Percentiles rank a stretch among this genome's conserved stretches.
Evolutionary conservation across 2,329 filamentous ascomycete genomes (phyloP).

Genomic region (Didymellaceae sp.): DNA sequence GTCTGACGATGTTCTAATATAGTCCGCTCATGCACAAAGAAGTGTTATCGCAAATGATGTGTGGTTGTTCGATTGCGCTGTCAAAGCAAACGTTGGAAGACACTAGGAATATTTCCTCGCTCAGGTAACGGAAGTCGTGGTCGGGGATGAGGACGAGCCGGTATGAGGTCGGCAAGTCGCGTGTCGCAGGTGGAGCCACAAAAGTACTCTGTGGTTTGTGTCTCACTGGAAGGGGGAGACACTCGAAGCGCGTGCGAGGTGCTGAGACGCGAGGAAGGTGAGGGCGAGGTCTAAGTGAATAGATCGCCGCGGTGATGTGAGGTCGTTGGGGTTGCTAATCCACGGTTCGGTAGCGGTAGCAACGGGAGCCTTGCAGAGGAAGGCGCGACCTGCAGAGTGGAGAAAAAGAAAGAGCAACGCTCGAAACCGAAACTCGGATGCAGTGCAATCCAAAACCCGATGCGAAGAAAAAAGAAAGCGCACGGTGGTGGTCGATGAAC

Average conservation of each 20-base stretch:
- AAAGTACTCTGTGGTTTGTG: constrained; percentile 26
- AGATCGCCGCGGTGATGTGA: constrained; percentile 43
- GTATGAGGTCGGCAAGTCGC: constrained; percentile 12
- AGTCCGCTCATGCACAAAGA: constrained; percentile 47
- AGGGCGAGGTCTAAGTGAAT: constrained; percentile 51
- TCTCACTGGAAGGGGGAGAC: constrained; percentile 14
- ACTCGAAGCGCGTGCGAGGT: constrained; percentile 16
- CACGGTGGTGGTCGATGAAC: constrained; percentile 9
- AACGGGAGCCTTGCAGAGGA: constrained; percentile 15
- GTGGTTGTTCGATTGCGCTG: constrained; percentile 28
- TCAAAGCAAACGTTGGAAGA: constrained; percentile 30
- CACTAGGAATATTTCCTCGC: constrained; percentile 34
- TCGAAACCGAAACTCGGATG: constrained; percentile 23
- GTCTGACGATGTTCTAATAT: constrained; percentile 42
- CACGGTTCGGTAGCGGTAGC: constrained; percentile 9
- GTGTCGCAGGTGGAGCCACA: constrained; percentile 22
- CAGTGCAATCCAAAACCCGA: constrained; percentile 17
- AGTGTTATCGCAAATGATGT: constrained; percentile 23
- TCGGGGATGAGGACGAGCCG: constrained; percentile 19
- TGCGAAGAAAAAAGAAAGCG: constrained; percentile 14
- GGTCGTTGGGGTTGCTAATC: constrained; percentile 23
- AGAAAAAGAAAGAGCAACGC: constrained; percentile 24
- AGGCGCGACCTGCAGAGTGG: constrained; percentile 13
- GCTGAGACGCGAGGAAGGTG: constrained; percentile 34
- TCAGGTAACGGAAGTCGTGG: constrained; percentile 26